phyloP scores from a whole-genome alignment of 306 rosid species.

The Gastrolobium bilobum region DNA sequence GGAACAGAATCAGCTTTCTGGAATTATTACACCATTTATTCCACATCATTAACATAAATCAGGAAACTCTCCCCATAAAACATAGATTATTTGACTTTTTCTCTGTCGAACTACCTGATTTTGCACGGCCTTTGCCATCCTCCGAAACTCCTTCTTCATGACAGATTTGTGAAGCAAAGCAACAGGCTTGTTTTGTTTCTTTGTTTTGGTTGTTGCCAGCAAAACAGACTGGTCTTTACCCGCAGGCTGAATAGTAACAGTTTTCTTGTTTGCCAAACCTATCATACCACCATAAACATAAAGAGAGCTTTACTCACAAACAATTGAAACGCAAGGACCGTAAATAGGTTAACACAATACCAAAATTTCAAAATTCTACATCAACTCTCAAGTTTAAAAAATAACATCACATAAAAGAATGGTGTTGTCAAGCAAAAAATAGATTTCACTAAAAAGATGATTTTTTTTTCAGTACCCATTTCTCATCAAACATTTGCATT shows the following conservation, averaged over 20 bases:
- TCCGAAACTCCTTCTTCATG: conserved; percentile 84
- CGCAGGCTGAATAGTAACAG: conserved; percentile 75
- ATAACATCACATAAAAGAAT: not conserved
- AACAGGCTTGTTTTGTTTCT: conserved; percentile 90
- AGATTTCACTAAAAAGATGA: not conserved
- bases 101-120: conserved; percentile 69
- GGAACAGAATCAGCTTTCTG: not conserved
- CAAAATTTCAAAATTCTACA: not conserved
- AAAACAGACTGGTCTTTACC: conserved; percentile 83
- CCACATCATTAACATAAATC: not conserved
- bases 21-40: not conserved
- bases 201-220: conserved; percentile 87
- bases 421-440: not conserved
- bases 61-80: not conserved
- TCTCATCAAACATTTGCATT: not conserved
- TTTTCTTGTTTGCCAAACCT: conserved; percentile 98
- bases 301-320: not conserved
- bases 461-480: not conserved
- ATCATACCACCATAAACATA: not conserved
- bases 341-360: too few relatives aligned
- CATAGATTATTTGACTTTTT: not conserved
- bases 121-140: conserved; percentile 79
- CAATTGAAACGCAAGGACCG: not conserved
- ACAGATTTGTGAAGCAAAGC: conserved; percentile 82
- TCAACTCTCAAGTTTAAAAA: not conserved